Evolutionary conservation across 805 yeast species (phyloP).

Genomic region (Yarrowia yakushimensis): DNA sequence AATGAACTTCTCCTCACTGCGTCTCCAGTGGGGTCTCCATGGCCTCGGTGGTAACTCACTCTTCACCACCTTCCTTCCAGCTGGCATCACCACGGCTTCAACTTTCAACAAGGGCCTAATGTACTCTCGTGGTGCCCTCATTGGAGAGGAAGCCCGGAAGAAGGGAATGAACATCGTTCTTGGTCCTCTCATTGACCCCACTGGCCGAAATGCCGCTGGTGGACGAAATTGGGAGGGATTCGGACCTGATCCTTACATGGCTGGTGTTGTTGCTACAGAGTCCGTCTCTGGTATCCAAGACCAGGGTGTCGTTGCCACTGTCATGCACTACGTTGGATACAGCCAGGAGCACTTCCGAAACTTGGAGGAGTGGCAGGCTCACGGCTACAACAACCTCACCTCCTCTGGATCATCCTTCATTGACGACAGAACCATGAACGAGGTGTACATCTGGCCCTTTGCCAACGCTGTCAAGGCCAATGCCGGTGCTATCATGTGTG

Average conservation of each 20-base stretch:
- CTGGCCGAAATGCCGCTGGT: constrained; percentile 59
- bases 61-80: constrained; percentile 48
- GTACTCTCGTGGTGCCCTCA: constrained; percentile 52
- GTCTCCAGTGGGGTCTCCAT: constrained; percentile 62
- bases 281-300: constrained; percentile 56
- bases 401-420: constrained; percentile 51
- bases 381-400: constrained; percentile 32
- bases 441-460: constrained; percentile 62
- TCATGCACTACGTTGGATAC: constrained; percentile 55
- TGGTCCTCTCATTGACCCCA: constrained; percentile 59
- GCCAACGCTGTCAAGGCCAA: constrained; percentile 61
- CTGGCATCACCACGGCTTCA: constrained; percentile 57
- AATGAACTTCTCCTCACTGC: constrained; percentile 51
- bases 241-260: constrained; percentile 59
- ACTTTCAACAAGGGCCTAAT: constrained; percentile 55
- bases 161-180: constrained; percentile 56
- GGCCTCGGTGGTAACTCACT: constrained; percentile 59
- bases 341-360: constrained; percentile 63
- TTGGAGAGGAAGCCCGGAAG: constrained; percentile 52
- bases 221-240: constrained; percentile 66
- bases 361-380: constrained; percentile 47
- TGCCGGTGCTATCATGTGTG: constrained; percentile 59
- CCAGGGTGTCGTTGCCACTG: constrained; percentile 56
- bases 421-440: constrained; percentile 61
- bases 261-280: constrained; percentile 52